Evolutionary conservation across 129 eudicot genomes (phyloP), one percentile per base, ranked within the genome.

Genomic region (Pulicaria dysenterica): DNA sequence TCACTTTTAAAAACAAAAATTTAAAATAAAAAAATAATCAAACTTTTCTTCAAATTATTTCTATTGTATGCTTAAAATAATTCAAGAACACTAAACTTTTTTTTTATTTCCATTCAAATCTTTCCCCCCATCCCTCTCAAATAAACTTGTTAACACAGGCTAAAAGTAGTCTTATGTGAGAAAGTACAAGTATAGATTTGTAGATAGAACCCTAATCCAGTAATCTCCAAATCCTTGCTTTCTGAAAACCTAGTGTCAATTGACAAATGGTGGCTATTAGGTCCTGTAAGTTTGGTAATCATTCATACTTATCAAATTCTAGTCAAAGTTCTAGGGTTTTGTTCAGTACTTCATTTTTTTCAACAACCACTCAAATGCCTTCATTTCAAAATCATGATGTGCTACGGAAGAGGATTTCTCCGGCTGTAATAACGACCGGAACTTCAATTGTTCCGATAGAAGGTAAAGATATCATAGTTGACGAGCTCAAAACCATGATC

Each of bases 381-480:
- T 16, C 41, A 13, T 38, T 38, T 73, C 53, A 42, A 50, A 19
- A 50, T 73, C 39, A 36, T 4, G 48, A 60, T 50, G 43, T 34
- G 15, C 50, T 55, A 14, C 44, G 36, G 46, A 76, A 66, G 34
- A 60, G 38, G 39, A 15, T 67, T 42, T 76, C 80, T 36, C 80
- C 67, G 54, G 64, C 64, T 14, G 44, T 16, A 74, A 10, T 63
- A 8, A 51, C 16, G 39, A 17, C 57, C 39, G 7, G 15, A 37
- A 13, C 68, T 58, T n/a, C 67, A 16, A 14, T 66, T 76, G 74
- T 50, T 73, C 72, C 78, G 42, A 73, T 73, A 6, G n/a, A 45
- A 57, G 59, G 67, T 43, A 67, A 46, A 9, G 42, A 57, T 56
- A 66, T 64, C 59, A 17, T 19, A 36, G 59, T 19, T 15, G 80